A percentile compares a stretch with the other conserved stretches of the same genome.
Evolutionary conservation across 805 yeast species (phyloP).

Genomic region (Wickerhamiella kurtzmanii): DNA sequence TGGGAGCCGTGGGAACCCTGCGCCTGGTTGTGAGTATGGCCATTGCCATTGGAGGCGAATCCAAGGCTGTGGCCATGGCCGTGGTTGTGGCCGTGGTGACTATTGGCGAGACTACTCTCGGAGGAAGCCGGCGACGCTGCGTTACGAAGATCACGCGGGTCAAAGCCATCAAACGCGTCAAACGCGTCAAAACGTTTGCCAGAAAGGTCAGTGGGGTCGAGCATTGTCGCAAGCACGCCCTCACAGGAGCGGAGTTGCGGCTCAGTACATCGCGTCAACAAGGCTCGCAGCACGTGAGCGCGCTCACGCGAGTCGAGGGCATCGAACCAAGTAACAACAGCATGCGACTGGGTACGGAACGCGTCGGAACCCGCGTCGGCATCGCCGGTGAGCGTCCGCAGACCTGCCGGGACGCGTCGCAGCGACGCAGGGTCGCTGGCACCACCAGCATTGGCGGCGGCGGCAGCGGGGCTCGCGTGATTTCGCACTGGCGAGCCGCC

Average conservation of each 20-base stretch:
- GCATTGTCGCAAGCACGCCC: slow-evolving; percentile 4
- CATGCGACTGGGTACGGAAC: slow-evolving; percentile 21
- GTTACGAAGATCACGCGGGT: neutral
- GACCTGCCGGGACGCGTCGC: neutral
- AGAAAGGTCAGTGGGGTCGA: neutral
- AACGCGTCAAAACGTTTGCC: neutral
- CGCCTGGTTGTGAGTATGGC: neutral
- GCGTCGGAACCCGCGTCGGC: neutral
- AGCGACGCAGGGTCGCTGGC: neutral
- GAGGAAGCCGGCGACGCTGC: neutral
- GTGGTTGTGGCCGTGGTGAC: too few species aligned
- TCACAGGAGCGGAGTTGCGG: slow-evolving; percentile 9
- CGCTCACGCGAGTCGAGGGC: slow-evolving; percentile 28
- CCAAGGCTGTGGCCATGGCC: neutral
- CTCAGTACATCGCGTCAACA: slow-evolving; percentile 23
- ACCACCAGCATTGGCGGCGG: slow-evolving; percentile 12
- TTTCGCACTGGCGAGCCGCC: neutral
- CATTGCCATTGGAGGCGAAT: neutral
- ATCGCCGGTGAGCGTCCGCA: neutral
- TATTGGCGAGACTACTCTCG: neutral
- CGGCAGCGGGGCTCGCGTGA: neutral
- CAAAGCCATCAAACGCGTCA: neutral
- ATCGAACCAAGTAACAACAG: slow-evolving; percentile 31
- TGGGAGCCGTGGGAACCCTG: too few species aligned
- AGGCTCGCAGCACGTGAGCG: slow-evolving; percentile 27